phyloP scores from a whole-genome alignment of 345 rosid species.

The Eucalyptus curtisii region DNA sequence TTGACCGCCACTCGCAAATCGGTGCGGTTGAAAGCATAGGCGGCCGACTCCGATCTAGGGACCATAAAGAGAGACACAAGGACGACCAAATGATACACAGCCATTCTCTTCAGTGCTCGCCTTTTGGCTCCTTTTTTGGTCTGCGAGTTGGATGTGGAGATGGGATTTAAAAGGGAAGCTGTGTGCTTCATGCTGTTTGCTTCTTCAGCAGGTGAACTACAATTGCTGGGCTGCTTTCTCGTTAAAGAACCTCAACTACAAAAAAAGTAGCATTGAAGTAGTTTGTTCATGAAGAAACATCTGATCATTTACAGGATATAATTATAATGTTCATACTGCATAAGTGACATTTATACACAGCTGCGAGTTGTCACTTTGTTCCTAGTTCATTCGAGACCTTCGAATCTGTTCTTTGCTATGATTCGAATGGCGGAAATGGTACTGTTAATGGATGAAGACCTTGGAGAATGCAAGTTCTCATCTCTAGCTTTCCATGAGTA shows the following conservation, averaged over 20 bases:
- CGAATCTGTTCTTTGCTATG: not conserved
- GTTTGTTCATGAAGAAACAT: not conserved
- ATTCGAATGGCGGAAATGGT: not conserved
- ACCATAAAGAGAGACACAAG: not conserved
- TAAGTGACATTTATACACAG: not conserved
- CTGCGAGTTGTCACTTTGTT: not conserved
- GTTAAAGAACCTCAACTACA: not conserved
- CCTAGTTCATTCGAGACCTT: not conserved
- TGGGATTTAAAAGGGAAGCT: not conserved
- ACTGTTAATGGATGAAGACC: not conserved
- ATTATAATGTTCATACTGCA: not conserved
- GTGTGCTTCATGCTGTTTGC: not conserved
- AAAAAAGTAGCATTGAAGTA: not conserved
- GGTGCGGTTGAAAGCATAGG: not conserved
- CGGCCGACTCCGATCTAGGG: not conserved
- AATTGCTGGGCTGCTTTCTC: not conserved
- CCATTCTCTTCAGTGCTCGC: not conserved
- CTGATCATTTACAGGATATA: not conserved
- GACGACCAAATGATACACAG: not conserved
- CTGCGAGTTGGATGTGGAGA: not conserved
- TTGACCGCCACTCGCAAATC: not conserved
- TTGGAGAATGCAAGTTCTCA: not conserved
- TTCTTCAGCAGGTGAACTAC: not conserved
- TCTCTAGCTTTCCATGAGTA: not conserved
- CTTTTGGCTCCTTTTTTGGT: not conserved